These are phyloP conservation scores for Yamadazyma scolyti DNA, from an alignment of 805 yeast genomes.

Conservation along the genomic window DNA sequence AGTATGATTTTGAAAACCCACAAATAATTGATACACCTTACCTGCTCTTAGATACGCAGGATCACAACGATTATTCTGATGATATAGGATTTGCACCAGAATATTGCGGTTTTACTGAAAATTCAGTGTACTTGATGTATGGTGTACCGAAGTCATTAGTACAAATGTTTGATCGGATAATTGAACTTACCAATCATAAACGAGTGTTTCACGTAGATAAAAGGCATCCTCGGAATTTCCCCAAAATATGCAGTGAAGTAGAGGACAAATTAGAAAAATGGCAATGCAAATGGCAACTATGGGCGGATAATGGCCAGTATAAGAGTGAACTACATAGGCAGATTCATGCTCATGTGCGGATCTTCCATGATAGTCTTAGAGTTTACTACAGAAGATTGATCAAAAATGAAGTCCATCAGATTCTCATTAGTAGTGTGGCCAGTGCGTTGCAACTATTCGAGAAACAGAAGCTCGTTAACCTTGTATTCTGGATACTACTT, in stretches of 20 bases:
- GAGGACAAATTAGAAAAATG: conserved; percentile 49
- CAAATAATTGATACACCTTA: conserved; percentile 5
- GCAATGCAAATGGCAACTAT: conserved; percentile 30
- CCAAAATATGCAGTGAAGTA: conserved; percentile 50
- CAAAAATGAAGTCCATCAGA: conserved; percentile 37
- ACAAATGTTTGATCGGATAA: conserved; percentile 43
- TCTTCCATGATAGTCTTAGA: conserved; percentile 42
- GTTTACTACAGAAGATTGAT: conserved; percentile 46
- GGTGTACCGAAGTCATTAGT: conserved; percentile 48
- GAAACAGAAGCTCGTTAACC: too few relatives aligned
- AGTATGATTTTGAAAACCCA: conserved; percentile 2
- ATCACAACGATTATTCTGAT: conserved; percentile 8
- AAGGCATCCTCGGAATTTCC: conserved; percentile 51
- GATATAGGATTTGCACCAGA: conserved; percentile 8
- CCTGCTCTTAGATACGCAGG: too few relatives aligned
- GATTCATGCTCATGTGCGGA: conserved; percentile 30
- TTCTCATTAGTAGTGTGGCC: too few relatives aligned
- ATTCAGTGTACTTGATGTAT: conserved; percentile 35
- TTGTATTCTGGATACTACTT: conserved; percentile 49
- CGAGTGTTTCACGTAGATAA: conserved; percentile 38
- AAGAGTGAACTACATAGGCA: conserved; percentile 38
- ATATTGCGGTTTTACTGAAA: conserved; percentile 10
- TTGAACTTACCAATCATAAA: conserved; percentile 50
- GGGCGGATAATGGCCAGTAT: conserved; percentile 16
- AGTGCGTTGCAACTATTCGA: too few relatives aligned